These are phyloP conservation scores for Pseudotsuga menziesii DNA, from an alignment of 75 land plant species.

Conservation along the genomic window DNA sequence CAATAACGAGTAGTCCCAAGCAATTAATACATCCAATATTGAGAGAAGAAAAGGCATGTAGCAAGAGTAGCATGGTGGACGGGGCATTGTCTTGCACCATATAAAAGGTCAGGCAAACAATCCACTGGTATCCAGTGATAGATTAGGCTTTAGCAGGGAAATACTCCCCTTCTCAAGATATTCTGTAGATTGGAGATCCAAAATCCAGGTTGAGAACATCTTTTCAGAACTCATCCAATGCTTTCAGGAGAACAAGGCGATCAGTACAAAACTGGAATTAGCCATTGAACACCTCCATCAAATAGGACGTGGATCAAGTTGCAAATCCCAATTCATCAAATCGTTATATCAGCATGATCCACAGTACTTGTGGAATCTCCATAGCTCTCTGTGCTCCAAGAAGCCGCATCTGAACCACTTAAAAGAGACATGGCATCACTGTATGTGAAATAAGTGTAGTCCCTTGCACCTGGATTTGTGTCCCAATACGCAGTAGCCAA, in stretches of 20 bases:
- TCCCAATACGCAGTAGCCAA: constrained; percentile 4
- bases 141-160: not conserved
- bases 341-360: constrained; percentile 19
- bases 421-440: constrained; percentile 55
- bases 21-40: not conserved
- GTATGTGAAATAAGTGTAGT: constrained; percentile 38
- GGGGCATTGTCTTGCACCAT: not conserved
- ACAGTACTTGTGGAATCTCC: constrained; percentile 48
- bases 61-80: not conserved
- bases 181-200: not conserved
- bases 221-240: not conserved
- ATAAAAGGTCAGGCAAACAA: not conserved
- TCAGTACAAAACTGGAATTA: not conserved
- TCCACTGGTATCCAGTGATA: not conserved
- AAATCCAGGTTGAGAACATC: not conserved
- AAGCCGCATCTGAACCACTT: constrained; percentile 61
- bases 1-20: not conserved
- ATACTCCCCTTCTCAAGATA: not conserved
- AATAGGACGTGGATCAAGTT: not conserved
- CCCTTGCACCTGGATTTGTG: constrained; percentile 12
- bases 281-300: not conserved
- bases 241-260: not conserved
- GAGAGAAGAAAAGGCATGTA: not conserved
- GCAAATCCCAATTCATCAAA: not conserved
- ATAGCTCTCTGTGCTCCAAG: constrained; percentile 61